These are phyloP conservation scores for Paraphoma sp. DNA, from an alignment of 2,329 filamentous ascomycete species.

Conservation along the genomic window DNA sequence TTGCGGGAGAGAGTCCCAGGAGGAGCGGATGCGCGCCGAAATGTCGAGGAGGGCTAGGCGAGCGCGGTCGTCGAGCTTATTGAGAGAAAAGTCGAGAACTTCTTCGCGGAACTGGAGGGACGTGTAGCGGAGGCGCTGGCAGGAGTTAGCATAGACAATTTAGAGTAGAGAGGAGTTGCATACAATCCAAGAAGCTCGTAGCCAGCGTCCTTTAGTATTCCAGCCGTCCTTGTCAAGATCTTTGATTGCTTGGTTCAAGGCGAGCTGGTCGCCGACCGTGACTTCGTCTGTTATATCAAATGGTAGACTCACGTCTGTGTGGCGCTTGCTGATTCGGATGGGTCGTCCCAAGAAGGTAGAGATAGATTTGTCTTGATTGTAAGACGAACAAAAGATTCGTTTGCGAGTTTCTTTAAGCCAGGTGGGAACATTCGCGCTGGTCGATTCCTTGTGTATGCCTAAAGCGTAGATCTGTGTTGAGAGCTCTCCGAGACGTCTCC, in stretches of 20 bases:
- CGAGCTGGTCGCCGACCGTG: constrained; percentile 24
- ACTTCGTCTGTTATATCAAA: constrained; percentile 40
- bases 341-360: constrained; percentile 45
- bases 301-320: constrained; percentile 38
- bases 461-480: constrained; percentile 40
- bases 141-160: background rate
- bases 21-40: constrained; percentile 31
- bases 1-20: constrained; percentile 34
- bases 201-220: constrained; percentile 48
- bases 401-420: constrained; percentile 40
- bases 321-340: constrained; percentile 36
- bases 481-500: constrained; percentile 41
- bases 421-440: constrained; percentile 25
- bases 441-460: constrained; percentile 41
- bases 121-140: constrained; percentile 30
- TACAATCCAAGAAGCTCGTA: constrained; percentile 37
- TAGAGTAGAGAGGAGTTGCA: background rate
- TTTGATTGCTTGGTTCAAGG: constrained; percentile 21
- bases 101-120: constrained; percentile 38
- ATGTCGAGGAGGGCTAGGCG: constrained; percentile 35
- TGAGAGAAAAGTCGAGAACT: constrained; percentile 38
- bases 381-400: constrained; percentile 36
- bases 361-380: constrained; percentile 41
- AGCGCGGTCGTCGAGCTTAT: constrained; percentile 26
- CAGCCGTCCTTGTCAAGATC: constrained; percentile 36